These are phyloP conservation scores for Tremellales sp. DNA, from an alignment of 1,284 basidiomycete species.

Conservation along the genomic window DNA sequence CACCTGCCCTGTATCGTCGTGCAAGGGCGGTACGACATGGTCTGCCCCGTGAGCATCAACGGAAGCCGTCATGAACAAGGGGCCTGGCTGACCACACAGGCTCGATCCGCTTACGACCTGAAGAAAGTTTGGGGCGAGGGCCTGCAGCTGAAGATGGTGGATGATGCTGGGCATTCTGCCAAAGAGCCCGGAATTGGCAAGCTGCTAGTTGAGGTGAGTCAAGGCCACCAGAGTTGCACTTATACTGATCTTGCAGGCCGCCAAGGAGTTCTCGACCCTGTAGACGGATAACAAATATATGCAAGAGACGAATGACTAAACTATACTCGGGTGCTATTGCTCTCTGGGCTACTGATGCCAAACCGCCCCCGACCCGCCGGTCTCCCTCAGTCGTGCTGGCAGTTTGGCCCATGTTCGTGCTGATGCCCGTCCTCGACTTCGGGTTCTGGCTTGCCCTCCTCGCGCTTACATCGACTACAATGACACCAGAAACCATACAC, in stretches of 20 bases:
- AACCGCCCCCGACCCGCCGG: too few relatives aligned
- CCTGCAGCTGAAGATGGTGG: constrained; percentile 68
- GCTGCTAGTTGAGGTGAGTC: constrained; percentile 64
- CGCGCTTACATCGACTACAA: constrained; percentile 61
- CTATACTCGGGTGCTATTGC: too few relatives aligned
- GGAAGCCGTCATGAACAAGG: background rate
- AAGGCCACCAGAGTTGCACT: background rate
- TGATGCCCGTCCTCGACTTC: background rate
- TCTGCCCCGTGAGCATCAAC: constrained; percentile 52
- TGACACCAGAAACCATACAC: constrained; percentile 71
- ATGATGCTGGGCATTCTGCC: constrained; percentile 88
- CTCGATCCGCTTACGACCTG: constrained; percentile 71
- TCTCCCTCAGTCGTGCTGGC: background rate
- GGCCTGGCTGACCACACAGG: constrained; percentile 49
- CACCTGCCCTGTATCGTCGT: constrained; percentile 79
- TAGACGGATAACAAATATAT: too few relatives aligned
- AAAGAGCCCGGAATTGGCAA: constrained; percentile 71
- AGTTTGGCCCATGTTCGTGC: background rate
- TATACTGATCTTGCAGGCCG: background rate
- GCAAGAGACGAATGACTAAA: too few relatives aligned
- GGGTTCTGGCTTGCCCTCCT: constrained; percentile 47
- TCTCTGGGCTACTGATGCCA: too few relatives aligned
- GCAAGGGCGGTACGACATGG: constrained; percentile 63
- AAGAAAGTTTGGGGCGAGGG: constrained; percentile 78
- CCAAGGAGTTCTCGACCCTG: background rate